Base-by-base conservation (phyloP, 495 filamentous ascomycete genomes). In the Aspergillus coremiiformis region DNA sequence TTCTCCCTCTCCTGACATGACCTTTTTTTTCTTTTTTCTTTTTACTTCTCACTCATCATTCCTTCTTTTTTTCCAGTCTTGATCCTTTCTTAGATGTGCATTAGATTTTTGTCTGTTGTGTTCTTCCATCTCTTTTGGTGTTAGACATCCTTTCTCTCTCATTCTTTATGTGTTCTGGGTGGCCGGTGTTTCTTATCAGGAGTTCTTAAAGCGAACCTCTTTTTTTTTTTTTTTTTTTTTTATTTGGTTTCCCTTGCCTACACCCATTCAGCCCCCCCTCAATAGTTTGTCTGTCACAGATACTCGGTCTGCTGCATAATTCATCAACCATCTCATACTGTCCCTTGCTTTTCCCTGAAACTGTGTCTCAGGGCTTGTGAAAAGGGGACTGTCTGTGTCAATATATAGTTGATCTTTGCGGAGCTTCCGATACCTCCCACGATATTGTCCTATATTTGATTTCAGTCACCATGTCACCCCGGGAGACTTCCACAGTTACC, bases 1-100 rank as follows among this genome's bases (percentile, higher is more conserved):
- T 50, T 47, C 53, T 46, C 29, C 82, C 59, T 75, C 75, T 29
- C 58, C 70, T 57, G 50, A 51, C 44, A 50, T 53, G 51, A 44
- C 54, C 60, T 56, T 59, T 58, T 49, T n/a, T 32, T 17, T 47
- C 26, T 22, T 10, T 29, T 17, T 41, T 1, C 26, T 22, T 42
- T 19, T 10, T n/a, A 24, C 4, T 43, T 32, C 44, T 53, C 21
- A 5, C 14, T 46, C 42, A 5, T 47, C 8, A 23, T 53, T 42
- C 27, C 19, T 27, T 53, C 46, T 15, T 27, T 45, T 15, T 52
- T 30, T 35, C 29, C 20, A 4, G 21, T 50, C 24, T 19, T 51
- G 23, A 26, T 43, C 37, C 27, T 11, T 42, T 43, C 21, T 41
- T 43, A 23, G 37, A 41, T 21, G 26, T 41, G 21, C 15, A 29